Evolutionary conservation across 352 stramenopile species (phyloP).

Genomic region (Pythium scleroteichum): DNA sequence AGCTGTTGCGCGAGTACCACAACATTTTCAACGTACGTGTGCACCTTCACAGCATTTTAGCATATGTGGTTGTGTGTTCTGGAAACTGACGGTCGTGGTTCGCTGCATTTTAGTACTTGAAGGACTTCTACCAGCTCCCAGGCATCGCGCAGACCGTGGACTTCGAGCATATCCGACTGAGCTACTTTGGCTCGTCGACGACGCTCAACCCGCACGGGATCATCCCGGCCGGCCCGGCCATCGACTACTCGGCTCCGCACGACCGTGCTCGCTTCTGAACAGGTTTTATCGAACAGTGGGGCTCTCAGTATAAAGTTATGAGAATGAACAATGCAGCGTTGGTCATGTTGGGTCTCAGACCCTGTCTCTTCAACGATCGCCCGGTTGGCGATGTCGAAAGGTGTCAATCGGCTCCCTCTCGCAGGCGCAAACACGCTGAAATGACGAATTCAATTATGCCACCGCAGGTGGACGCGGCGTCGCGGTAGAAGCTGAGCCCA

Average conservation of each 20-base stretch:
- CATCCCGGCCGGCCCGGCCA: constrained; percentile 30
- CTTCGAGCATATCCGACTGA: constrained; percentile 50
- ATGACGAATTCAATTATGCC: no score
- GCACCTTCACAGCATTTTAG: neutral
- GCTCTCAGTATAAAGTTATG: neutral
- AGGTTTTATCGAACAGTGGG: constrained; percentile 9
- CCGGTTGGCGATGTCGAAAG: no score
- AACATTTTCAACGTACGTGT: constrained; percentile 72
- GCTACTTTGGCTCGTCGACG: constrained; percentile 57
- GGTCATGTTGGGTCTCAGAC: neutral
- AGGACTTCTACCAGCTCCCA: constrained; percentile 49
- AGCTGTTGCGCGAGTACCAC: constrained; percentile 75
- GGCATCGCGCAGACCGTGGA: constrained; percentile 40
- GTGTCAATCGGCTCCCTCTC: no score
- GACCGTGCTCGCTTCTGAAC: constrained; percentile 37
- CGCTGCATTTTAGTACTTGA: no score
- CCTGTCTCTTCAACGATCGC: no score
- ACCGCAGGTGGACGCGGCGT: no score
- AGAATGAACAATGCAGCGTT: constrained; percentile 1
- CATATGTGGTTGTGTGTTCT: no score
- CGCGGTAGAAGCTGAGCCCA: no score
- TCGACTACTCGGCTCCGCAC: constrained; percentile 35
- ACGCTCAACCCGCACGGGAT: constrained; percentile 55
- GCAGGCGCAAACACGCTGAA: no score
- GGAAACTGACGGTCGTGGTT: no score